Evolutionary conservation across 2,329 filamentous ascomycete species (phyloP).

Genomic region (Fusarium anthophilum): DNA sequence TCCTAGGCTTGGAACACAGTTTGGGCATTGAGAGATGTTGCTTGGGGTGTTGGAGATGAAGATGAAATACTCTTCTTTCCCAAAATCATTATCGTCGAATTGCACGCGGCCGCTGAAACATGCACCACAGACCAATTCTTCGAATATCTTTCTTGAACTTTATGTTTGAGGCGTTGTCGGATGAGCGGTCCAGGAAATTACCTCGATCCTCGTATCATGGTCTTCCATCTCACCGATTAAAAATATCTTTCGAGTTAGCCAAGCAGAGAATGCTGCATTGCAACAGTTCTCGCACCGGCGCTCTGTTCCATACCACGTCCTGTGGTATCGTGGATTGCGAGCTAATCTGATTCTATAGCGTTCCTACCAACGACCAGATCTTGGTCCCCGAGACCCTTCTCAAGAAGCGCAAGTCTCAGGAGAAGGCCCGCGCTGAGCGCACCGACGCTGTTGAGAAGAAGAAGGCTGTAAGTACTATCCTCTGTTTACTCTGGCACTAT

Average conservation of each 20-base stretch:
- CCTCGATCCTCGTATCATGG: neutral
- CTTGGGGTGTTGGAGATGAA: constrained; percentile 84
- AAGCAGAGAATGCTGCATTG: constrained; percentile 90
- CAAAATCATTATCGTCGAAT: constrained; percentile 74
- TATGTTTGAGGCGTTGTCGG: constrained; percentile 76
- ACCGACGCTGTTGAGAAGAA: constrained; percentile 82
- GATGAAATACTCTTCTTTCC: constrained; percentile 70
- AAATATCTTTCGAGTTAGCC: constrained; percentile 82
- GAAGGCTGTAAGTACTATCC: constrained; percentile 80
- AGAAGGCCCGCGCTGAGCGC: constrained; percentile 96
- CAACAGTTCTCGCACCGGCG: constrained; percentile 93
- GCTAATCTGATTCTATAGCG: constrained; percentile 78
- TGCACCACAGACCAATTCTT: constrained; percentile 32
- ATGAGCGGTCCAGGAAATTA: constrained; percentile 61
- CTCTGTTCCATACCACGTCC: constrained; percentile 65
- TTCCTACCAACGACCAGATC: constrained; percentile 94
- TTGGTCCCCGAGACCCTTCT: constrained; percentile 99
- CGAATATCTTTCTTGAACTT: constrained; percentile 53
- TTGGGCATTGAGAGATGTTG: constrained; percentile 67
- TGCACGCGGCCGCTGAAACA: constrained; percentile 43
- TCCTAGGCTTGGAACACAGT: constrained; percentile 56
- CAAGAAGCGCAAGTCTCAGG: constrained; percentile 99
- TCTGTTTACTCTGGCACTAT: constrained; percentile 57
- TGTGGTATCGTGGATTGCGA: constrained; percentile 72
- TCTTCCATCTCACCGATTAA: constrained; percentile 76